These are phyloP conservation scores for Quercus aquifolioides DNA, from an alignment of 306 rosid genomes.

Conservation along the genomic window DNA sequence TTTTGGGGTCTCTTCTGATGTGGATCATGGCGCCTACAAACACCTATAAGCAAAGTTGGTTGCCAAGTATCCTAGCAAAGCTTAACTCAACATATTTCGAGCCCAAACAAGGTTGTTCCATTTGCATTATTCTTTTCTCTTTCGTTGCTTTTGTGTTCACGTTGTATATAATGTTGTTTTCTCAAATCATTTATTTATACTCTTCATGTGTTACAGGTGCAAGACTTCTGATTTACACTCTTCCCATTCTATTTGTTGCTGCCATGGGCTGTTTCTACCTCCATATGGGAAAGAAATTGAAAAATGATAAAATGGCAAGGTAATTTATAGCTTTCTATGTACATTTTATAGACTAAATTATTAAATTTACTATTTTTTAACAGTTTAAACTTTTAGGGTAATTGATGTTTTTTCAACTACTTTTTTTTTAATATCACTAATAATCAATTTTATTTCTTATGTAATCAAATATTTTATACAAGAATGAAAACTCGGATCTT, in stretches of 20 bases:
- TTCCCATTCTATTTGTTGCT: slow-evolving; percentile 62
- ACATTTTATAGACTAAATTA: not conserved
- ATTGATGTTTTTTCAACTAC: too few relatives aligned
- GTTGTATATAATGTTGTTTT: not conserved
- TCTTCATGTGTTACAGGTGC: slow-evolving; percentile 32
- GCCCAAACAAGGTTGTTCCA: slow-evolving; percentile 39
- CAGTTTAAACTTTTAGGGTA: fast-evolving
- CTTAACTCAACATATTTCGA: slow-evolving; percentile 45
- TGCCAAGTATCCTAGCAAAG: slow-evolving; percentile 20
- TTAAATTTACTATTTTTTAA: too few relatives aligned
- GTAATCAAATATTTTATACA: not conserved
- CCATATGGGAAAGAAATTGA: slow-evolving; percentile 40
- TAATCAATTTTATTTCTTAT: too few relatives aligned
- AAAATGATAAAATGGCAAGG: slow-evolving; percentile 21
- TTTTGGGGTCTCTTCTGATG: slow-evolving; percentile 41
- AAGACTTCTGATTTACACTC: slow-evolving; percentile 39
- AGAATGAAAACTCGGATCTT: not conserved
- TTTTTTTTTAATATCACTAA: too few relatives aligned
- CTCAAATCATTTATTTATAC: not conserved
- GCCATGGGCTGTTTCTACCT: slow-evolving; percentile 56
- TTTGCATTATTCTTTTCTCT: not conserved
- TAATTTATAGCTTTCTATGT: not conserved
- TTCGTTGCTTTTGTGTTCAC: not conserved
- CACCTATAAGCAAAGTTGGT: slow-evolving; percentile 35
- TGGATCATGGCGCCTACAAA: slow-evolving; percentile 67